Conservation (phyloP, 2,329 filamentous ascomycete species). For the Ascosphaera apis region DNA sequence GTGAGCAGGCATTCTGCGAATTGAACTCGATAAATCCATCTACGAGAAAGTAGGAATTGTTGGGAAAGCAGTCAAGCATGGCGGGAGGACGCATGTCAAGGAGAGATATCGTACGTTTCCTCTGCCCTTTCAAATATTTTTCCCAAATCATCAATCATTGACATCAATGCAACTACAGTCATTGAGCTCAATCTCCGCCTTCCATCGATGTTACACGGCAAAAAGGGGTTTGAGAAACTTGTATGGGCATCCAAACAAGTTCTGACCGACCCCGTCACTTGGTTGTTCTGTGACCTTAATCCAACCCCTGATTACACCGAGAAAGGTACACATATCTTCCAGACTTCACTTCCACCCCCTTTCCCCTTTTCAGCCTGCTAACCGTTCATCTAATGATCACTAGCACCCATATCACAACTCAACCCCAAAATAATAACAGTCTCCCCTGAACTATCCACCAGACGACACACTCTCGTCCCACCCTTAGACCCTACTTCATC, state of each 20-base stretch:
- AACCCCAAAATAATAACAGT: slow-evolving; percentile 16
- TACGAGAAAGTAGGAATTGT: slow-evolving; percentile 67
- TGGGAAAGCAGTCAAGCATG: slow-evolving; percentile 39
- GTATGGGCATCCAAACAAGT: slow-evolving; percentile 60
- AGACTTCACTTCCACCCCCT: neutral
- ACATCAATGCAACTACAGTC: slow-evolving; percentile 23
- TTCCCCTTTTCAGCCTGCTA: neutral
- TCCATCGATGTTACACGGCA: slow-evolving; percentile 58
- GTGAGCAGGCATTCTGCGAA: slow-evolving; percentile 39
- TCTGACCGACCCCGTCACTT: slow-evolving; percentile 41
- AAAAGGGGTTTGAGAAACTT: slow-evolving; percentile 59
- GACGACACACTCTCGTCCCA: slow-evolving; percentile 12
- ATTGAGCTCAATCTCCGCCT: slow-evolving; percentile 54
- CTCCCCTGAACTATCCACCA: slow-evolving; percentile 8
- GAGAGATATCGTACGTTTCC: slow-evolving; percentile 47
- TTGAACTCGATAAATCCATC: slow-evolving; percentile 58
- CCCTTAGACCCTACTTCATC: slow-evolving; percentile 11
- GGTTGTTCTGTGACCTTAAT: slow-evolving; percentile 51
- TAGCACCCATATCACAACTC: slow-evolving; percentile 14
- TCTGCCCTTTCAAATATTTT: neutral
- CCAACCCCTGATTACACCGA: slow-evolving; percentile 8
- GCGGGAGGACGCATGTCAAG: slow-evolving; percentile 39
- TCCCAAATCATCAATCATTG: neutral
- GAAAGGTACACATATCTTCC: slow-evolving; percentile 19
- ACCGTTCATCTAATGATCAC: neutral